These are phyloP conservation scores for Nicotiana undulata DNA, from an alignment of 257 asterid species.

Conservation along the genomic window DNA sequence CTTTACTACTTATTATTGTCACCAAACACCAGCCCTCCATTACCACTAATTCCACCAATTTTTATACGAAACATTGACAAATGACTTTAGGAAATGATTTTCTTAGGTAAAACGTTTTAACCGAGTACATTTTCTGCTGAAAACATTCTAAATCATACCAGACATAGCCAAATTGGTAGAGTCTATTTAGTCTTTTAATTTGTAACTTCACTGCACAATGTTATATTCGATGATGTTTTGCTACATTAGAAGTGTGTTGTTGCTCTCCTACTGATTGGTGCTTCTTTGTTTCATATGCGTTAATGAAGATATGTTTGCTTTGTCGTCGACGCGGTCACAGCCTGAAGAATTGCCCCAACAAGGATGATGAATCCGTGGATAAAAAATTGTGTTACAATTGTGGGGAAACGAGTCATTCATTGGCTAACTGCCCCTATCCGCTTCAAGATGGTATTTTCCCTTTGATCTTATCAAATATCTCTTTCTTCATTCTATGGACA, in stretches of 20 bases:
- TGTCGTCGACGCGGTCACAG: constrained; percentile 90
- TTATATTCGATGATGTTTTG: neutral
- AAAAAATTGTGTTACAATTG: constrained; percentile 79
- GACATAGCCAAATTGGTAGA: neutral
- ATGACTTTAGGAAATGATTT: neutral
- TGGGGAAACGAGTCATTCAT: constrained; percentile 80
- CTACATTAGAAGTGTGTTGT: neutral
- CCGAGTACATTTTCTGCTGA: neutral
- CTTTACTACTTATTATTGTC: too few species aligned
- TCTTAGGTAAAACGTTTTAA: neutral
- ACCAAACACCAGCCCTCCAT: too few species aligned
- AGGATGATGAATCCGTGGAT: constrained; percentile 34
- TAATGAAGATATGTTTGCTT: constrained; percentile 63
- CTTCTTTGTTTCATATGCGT: neutral
- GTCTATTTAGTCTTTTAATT: neutral
- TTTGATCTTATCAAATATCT: neutral
- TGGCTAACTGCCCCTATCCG: constrained; percentile 58
- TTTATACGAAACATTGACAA: neutral
- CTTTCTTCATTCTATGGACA: neutral
- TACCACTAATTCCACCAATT: neutral
- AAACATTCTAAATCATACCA: neutral
- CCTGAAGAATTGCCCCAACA: constrained; percentile 75
- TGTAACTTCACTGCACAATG: neutral
- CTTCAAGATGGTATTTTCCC: constrained; percentile 68
- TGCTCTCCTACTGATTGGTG: neutral